Evolutionary conservation across 169 alveolate species (phyloP).

Genomic region (Plasmodium knowlesi): DNA sequence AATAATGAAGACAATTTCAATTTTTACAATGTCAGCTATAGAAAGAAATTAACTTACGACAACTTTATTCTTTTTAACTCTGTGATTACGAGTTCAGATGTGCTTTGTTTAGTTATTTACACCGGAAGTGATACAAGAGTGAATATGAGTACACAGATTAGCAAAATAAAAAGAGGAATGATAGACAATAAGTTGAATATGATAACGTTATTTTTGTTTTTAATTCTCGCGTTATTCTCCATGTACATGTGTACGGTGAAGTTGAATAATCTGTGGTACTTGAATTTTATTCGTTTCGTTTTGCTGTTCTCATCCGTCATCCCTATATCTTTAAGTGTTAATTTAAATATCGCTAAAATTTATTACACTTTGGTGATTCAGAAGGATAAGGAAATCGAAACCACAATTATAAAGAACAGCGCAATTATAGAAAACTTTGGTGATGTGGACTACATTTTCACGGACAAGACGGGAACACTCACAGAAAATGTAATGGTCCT

Average conservation of each 20-base stretch:
- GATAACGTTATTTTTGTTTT: slow-evolving; percentile 90
- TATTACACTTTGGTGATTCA: slow-evolving; percentile 90
- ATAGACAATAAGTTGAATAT: slow-evolving; percentile 92
- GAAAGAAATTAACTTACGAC: slow-evolving; percentile 81
- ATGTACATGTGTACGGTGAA: slow-evolving; percentile 73
- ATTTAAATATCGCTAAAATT: slow-evolving; percentile 96
- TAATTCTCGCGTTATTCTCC: slow-evolving; percentile 83
- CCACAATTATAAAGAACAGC: slow-evolving; percentile 93
- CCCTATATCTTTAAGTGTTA: slow-evolving; percentile 97
- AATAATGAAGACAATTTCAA: slow-evolving; percentile 58
- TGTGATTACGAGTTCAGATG: slow-evolving; percentile 93
- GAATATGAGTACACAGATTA: slow-evolving; percentile 85
- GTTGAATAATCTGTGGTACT: slow-evolving; percentile 67
- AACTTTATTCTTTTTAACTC: slow-evolving; percentile 95
- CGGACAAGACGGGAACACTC: slow-evolving; percentile 99
- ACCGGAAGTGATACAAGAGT: slow-evolving; percentile 92
- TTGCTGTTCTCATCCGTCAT: slow-evolving; percentile 95
- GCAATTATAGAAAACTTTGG: slow-evolving; percentile 96
- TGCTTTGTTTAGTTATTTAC: slow-evolving; percentile 92
- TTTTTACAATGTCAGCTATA: slow-evolving; percentile 44
- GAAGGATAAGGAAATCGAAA: slow-evolving; percentile 93
- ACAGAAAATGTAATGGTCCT: slow-evolving; percentile 97
- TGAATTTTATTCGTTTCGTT: slow-evolving; percentile 89
- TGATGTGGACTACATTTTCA: slow-evolving; percentile 93
- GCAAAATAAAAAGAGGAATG: slow-evolving; percentile 92